Conservation (phyloP, 2,329 filamentous ascomycete species). For the Colletotrichum lini region DNA sequence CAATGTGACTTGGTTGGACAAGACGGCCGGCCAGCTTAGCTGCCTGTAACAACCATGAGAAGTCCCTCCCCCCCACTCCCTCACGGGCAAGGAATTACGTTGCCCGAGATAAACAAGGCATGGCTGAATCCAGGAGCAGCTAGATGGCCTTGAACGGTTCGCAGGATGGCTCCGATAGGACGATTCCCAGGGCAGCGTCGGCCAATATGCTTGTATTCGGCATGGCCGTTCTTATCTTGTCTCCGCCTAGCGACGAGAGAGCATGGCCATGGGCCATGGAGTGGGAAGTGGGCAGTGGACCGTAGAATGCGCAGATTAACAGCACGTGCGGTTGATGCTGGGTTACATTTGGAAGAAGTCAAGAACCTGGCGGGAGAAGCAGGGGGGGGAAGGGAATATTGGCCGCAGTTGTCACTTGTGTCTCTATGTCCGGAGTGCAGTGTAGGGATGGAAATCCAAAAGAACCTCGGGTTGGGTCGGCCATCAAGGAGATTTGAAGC, state of each 20-base stretch:
- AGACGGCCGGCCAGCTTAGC: conserved; percentile 5
- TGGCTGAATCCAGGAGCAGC: not conserved
- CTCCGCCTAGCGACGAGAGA: not conserved
- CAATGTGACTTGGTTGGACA: conserved; percentile 2
- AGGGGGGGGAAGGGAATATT: not conserved
- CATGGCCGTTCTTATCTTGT: conserved; percentile 7
- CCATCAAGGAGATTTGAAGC: not conserved
- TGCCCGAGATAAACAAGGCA: conserved; percentile 8
- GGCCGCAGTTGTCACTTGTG: not conserved
- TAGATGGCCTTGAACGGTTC: conserved; percentile 2
- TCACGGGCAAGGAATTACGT: not conserved
- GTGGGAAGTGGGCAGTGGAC: conserved; percentile 4
- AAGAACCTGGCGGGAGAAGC: not conserved
- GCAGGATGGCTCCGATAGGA: conserved; percentile 9
- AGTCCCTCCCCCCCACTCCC: not conserved
- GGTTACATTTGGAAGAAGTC: not conserved
- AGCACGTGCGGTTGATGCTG: conserved; percentile 28
- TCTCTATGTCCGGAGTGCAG: not conserved
- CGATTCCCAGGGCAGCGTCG: conserved; percentile 4
- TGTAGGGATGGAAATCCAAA: not conserved
- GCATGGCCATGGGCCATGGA: not conserved
- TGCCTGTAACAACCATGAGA: not conserved
- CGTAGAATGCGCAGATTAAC: conserved; percentile 12
- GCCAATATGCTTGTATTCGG: conserved; percentile 38
- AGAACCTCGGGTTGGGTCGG: not conserved